These are phyloP conservation scores for Ceratobasidium sp. DNA, from an alignment of 1,284 basidiomycete species.

Conservation along the genomic window DNA sequence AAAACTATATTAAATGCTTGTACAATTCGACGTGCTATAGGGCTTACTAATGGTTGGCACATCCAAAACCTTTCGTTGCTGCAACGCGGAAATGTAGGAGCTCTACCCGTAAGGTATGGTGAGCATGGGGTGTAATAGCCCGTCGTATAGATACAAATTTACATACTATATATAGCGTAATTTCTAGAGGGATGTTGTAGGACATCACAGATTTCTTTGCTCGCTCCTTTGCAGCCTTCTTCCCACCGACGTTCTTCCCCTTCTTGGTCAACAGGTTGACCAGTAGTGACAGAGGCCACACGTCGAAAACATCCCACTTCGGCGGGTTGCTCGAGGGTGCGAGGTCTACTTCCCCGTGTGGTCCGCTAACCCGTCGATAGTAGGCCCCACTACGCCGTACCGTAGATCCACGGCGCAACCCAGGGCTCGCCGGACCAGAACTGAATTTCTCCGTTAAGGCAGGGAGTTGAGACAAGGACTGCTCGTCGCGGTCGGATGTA, in stretches of 20 bases:
- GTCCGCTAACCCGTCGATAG: slow-evolving; percentile 20
- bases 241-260: slow-evolving; percentile 68
- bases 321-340: slow-evolving; percentile 73
- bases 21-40: background rate
- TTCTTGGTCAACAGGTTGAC: slow-evolving; percentile 63
- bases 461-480: background rate
- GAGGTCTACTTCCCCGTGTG: slow-evolving; percentile 53
- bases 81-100: slow-evolving; percentile 74
- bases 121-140: background rate
- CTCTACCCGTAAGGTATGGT: slow-evolving; percentile 61
- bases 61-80: slow-evolving; percentile 71
- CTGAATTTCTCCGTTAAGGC: slow-evolving; percentile 6
- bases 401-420: slow-evolving; percentile 20
- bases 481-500: slow-evolving; percentile 4
- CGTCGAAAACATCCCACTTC: slow-evolving; percentile 71
- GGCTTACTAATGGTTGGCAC: slow-evolving; percentile 68
- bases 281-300: slow-evolving; percentile 78
- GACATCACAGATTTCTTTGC: slow-evolving; percentile 67
- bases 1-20: slow-evolving; percentile 13
- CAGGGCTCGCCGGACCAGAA: slow-evolving; percentile 22
- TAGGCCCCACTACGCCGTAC: slow-evolving; percentile 19
- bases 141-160: background rate
- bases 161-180: slow-evolving; percentile 78
- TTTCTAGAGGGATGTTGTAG: slow-evolving; percentile 80
- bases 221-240: slow-evolving; percentile 68